Evolutionary conservation across 2,329 filamentous ascomycete species (phyloP).

Genomic region (Neofusicoccum laricinum): DNA sequence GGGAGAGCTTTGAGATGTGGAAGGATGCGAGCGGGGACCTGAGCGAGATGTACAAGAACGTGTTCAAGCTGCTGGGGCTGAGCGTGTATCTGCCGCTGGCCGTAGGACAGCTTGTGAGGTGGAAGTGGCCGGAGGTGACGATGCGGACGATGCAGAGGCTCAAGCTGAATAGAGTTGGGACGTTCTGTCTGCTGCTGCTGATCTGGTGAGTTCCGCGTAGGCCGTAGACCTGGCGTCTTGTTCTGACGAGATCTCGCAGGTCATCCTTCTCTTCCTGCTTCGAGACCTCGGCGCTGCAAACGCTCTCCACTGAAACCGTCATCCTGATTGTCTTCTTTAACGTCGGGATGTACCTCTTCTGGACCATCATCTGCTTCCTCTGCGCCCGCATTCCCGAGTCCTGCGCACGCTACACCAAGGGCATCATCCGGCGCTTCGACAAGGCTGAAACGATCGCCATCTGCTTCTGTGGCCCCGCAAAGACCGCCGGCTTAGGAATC

Average conservation of each 20-base stretch:
- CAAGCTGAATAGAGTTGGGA: conserved; percentile 11
- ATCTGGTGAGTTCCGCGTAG: conserved; percentile 5
- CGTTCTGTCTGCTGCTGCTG: conserved; percentile 8
- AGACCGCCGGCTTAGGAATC: conserved; percentile 13
- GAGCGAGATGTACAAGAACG: conserved; percentile 13
- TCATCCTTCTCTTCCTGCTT: conserved; percentile 16
- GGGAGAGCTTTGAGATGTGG: conserved; percentile 1
- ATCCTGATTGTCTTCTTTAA: conserved; percentile 16
- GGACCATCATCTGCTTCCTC: conserved; percentile 13
- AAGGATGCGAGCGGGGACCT: conserved; percentile 3
- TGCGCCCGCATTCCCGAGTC: background rate
- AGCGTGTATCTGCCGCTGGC: conserved; percentile 15
- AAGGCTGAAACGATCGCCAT: conserved; percentile 14
- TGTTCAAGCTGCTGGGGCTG: conserved; percentile 13
- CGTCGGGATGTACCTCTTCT: conserved; percentile 15
- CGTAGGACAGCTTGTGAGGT: conserved; percentile 9
- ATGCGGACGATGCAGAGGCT: background rate
- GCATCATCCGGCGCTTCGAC: background rate
- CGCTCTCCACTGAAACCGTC: conserved; percentile 1
- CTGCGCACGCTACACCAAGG: background rate
- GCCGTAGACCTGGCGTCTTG: background rate
- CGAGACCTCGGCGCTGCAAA: conserved; percentile 8
- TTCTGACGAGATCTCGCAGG: background rate
- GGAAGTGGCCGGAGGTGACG: conserved; percentile 4
- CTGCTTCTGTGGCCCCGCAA: conserved; percentile 16